Percentiles rank a stretch among this genome's conserved stretches.
Conservation (phyloP, 495 filamentous ascomycete species). For the Talaromyces adpressus region DNA sequence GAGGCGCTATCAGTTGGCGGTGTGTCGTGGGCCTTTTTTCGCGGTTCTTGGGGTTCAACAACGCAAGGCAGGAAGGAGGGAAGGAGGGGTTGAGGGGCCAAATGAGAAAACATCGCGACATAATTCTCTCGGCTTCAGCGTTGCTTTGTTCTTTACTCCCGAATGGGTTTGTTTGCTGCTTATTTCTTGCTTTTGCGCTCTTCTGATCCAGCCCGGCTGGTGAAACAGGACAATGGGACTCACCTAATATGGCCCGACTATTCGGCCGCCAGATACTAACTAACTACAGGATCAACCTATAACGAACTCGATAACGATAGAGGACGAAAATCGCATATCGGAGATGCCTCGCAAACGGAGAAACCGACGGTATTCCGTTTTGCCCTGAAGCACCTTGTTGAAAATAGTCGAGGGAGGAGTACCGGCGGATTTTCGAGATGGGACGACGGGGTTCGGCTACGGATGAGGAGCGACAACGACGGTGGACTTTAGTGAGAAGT, state of each 20-base stretch:
- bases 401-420: not conserved
- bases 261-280: not conserved
- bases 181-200: not conserved
- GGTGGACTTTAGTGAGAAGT: not conserved
- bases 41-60: not conserved
- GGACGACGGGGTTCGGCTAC: not conserved
- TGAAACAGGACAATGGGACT: not conserved
- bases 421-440: not conserved
- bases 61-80: slow-evolving; percentile 2
- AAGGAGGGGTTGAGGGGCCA: slow-evolving; percentile 2
- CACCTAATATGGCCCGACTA: not conserved
- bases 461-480: not conserved
- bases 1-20: slow-evolving; percentile 6
- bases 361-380: not conserved
- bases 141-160: not conserved
- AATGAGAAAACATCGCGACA: not conserved
- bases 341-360: not conserved
- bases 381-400: not conserved
- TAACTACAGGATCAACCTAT: not conserved
- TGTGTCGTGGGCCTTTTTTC: not conserved
- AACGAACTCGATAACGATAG: not conserved
- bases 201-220: not conserved
- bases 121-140: not conserved
- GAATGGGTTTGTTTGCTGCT: not conserved
- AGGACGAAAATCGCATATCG: slow-evolving; percentile 2